Base-by-base conservation (phyloP, 2,329 filamentous ascomycete species). In the Simplicillium aogashimaense region DNA sequence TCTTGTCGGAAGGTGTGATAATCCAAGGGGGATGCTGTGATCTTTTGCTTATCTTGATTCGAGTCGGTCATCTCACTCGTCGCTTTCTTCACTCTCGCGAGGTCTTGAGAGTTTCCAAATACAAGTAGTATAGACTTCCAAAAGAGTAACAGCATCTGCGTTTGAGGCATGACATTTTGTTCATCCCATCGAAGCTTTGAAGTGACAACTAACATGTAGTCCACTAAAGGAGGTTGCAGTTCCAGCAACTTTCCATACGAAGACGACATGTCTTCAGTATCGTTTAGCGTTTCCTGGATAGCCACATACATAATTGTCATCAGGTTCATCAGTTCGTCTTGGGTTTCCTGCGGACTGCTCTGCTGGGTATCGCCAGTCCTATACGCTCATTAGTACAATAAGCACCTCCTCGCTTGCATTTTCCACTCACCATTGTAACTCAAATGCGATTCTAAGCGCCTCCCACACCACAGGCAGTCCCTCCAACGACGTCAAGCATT, bases 1-100 rank as follows among this genome's bases (percentile, higher is more conserved):
- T 98, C 92, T 58, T 95, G 90, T 29, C 92, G 82, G 56, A 98
- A 98, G 16, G 89, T 74, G 56, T 98, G 90, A 55, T 98, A 98
- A 54, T 98, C 92, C 10, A 98, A 67, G 4, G 92, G 92, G 2
- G 90, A 95, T 4, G 92, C 90, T 1, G 86, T 94, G 45, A 98
- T 90, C 35, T 85, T 69, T n/a, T 81, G 81, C 49, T 84, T 82
- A 38, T 78, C 76, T 50, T 80, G 79, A 44, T 72, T 74, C 30
- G 75, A 72, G 17, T 72, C 57, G 1, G 55, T 66, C 20, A 72
- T 67, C 48, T 87, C 80, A 39, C 73, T 73, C 28, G 89, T 78
- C 3, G 77, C 79, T 45, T 70, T 68, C 59, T 95, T 97, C 29
- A 86, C 74, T 42, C 77, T 71, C 25, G 81, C 75, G 14, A 95